Percentiles rank a stretch among this genome's conserved stretches.
phyloP scores from a whole-genome alignment of 2,329 filamentous ascomycete genomes.

The Zelopaecilomyces penicillatus region DNA sequence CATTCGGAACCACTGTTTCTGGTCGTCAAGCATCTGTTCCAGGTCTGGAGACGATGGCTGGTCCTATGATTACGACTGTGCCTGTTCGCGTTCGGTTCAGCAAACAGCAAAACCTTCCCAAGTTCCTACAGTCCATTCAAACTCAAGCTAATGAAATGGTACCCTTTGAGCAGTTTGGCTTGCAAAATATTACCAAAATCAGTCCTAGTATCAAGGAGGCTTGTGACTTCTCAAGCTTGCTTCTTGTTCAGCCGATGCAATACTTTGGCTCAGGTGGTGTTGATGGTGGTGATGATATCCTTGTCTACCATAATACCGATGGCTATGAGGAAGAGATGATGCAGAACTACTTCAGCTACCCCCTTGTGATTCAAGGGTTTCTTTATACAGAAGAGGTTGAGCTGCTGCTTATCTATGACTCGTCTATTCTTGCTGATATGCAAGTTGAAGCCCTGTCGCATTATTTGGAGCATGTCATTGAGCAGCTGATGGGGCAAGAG shows the following conservation, averaged over 20 bases:
- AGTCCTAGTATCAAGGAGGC: conserved; percentile 8
- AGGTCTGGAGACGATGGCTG: conserved; percentile 9
- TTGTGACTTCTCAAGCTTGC: conserved; percentile 17
- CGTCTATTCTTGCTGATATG: neutral
- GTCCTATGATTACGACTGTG: conserved; percentile 4
- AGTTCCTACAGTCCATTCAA: conserved; percentile 3
- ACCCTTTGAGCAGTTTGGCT: conserved; percentile 11
- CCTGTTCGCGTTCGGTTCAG: neutral
- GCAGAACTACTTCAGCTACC: conserved; percentile 6
- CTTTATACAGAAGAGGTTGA: conserved; percentile 1
- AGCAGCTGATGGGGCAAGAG: too few species aligned
- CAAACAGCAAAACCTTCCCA: neutral
- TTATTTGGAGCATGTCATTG: too few species aligned
- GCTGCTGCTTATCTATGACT: conserved; percentile 1
- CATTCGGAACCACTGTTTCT: conserved; percentile 9
- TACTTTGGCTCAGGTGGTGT: too few species aligned
- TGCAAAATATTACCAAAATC: conserved; percentile 10
- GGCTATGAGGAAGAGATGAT: neutral
- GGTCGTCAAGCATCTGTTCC: conserved; percentile 10
- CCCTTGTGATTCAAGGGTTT: conserved; percentile 1
- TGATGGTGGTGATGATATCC: neutral
- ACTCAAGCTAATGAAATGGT: neutral
- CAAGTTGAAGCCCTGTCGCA: too few species aligned
- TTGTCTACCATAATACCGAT: neutral
- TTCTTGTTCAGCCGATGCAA: conserved; percentile 15